phyloP scores from a whole-genome alignment of 192 early-diverging fungal species.

The Backusella psychrophila region DNA sequence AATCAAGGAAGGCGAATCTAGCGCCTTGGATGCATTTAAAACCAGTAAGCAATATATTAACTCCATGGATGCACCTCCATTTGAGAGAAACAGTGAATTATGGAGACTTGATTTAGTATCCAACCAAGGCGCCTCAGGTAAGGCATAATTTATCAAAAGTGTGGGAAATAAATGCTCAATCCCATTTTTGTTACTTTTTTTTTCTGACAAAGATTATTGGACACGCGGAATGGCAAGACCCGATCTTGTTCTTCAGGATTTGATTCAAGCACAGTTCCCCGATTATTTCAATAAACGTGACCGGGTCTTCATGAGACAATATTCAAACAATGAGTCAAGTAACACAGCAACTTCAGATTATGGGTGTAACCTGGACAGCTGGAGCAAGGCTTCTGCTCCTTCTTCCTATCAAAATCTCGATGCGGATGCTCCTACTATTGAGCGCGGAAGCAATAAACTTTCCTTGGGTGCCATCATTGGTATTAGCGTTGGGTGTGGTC shows the following conservation, averaged over 20 bases:
- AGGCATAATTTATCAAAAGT: constrained; percentile 12
- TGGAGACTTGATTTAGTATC: constrained; percentile 25
- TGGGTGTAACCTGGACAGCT: constrained; percentile 12
- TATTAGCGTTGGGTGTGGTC: constrained; percentile 40
- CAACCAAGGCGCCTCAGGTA: constrained; percentile 8
- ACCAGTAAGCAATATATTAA: constrained; percentile 21
- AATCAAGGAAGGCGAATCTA: constrained; percentile 9
- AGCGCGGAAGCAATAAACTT: background rate
- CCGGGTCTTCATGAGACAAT: constrained; percentile 34
- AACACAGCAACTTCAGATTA: constrained; percentile 7
- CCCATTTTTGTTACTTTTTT: background rate
- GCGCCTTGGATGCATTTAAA: constrained; percentile 8
- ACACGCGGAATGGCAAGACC: constrained; percentile 40
- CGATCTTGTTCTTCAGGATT: constrained; percentile 42
- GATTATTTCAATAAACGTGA: constrained; percentile 11
- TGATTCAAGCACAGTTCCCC: constrained; percentile 42
- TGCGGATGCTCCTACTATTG: constrained; percentile 10
- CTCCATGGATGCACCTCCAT: constrained; percentile 30
- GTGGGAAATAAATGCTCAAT: background rate
- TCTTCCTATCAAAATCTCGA: constrained; percentile 6
- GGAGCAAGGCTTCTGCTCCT: background rate
- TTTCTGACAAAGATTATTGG: constrained; percentile 33
- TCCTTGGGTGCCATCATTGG: constrained; percentile 30
- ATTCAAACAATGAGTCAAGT: constrained; percentile 8
- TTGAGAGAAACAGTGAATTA: constrained; percentile 24